Base-by-base conservation (phyloP, 768 basidiomycete genomes). In the Lactarius sanguifluus region DNA sequence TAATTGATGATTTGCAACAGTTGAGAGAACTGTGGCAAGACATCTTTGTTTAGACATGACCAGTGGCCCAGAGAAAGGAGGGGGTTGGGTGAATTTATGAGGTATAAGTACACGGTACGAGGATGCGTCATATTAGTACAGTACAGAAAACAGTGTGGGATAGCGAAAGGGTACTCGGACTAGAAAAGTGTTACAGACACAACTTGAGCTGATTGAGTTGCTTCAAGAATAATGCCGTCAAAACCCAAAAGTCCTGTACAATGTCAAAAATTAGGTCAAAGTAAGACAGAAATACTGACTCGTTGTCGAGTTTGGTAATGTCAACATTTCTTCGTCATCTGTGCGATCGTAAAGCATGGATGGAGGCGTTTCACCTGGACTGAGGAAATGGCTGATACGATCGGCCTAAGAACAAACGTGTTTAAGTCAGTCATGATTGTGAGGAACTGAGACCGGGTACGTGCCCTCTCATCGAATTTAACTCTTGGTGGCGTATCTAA, bases 301-400 rank as follows among this genome's bases (percentile, higher is more conserved):
- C 20, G 89, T 90, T 13, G 84, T 83, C 16, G 89, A 78, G 71
- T 84, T 86, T 12, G 87, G 89, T 25, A 91, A 75, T 7, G 85
- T 89, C 36, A 92, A 78, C 38, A 82, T 81, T 52, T 90, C 87
- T 62, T 92, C 88, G 36, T 89, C 89, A 70, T 89, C 88, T 18
- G 89, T 89, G 56, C 90, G 84, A 74, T 94, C 89, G 13, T 92
- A 83, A 47, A 85, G 80, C 92, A 93, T 93, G 2, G 89, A 90
- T 1, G 89, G 88, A 9, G 90, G 87, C 20, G 84, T 80, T 71
- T 90, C 88, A n/a, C 81, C 82, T 3, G 90, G 90, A 69, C 84
- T 86, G 4, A 92, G 82, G 71, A 92, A 91, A 70, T 89, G 89
- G 61, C 85, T 86, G 64, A 91, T 90, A 18, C 85, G 87, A 73